Conservation (phyloP, 495 filamentous ascomycete species). For the Penicillium bovifimosum region DNA sequence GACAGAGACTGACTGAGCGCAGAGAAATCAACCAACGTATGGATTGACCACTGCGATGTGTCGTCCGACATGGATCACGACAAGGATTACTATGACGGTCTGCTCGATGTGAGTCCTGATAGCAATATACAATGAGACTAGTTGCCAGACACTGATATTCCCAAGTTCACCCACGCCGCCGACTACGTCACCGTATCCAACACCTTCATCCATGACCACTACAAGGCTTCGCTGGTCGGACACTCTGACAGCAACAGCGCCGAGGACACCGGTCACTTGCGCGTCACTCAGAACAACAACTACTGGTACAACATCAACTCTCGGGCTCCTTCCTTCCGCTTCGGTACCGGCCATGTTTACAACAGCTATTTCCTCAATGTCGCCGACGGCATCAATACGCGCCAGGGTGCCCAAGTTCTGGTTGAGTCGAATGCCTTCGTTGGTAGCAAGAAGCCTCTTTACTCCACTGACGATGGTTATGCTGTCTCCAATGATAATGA, state of each 20-base stretch:
- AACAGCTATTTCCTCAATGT: slow-evolving; percentile 46
- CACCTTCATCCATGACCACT: slow-evolving; percentile 56
- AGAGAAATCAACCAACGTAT: slow-evolving; percentile 53
- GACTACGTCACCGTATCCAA: slow-evolving; percentile 50
- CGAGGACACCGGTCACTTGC: slow-evolving; percentile 50
- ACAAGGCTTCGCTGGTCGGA: slow-evolving; percentile 58
- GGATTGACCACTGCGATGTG: slow-evolving; percentile 66
- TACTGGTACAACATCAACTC: slow-evolving; percentile 57
- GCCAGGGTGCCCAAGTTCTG: slow-evolving; percentile 58
- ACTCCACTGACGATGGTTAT: slow-evolving; percentile 51
- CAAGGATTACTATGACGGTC: slow-evolving; percentile 66
- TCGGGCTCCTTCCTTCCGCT: slow-evolving; percentile 55
- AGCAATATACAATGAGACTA: background rate
- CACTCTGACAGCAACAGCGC: slow-evolving; percentile 44
- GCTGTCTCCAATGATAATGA: slow-evolving; percentile 50
- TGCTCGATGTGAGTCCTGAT: slow-evolving; percentile 48
- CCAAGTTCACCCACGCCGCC: slow-evolving; percentile 39
- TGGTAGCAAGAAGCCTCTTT: slow-evolving; percentile 43
- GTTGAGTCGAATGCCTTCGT: slow-evolving; percentile 57
- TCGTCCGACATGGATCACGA: slow-evolving; percentile 48
- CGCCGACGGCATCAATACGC: slow-evolving; percentile 57
- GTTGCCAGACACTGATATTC: background rate
- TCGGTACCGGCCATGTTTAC: slow-evolving; percentile 54
- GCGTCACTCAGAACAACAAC: slow-evolving; percentile 59
- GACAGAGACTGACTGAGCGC: background rate